Base-by-base conservation (phyloP, 2,329 filamentous ascomycete genomes). In the Pseudogymnoascus sp. region DNA sequence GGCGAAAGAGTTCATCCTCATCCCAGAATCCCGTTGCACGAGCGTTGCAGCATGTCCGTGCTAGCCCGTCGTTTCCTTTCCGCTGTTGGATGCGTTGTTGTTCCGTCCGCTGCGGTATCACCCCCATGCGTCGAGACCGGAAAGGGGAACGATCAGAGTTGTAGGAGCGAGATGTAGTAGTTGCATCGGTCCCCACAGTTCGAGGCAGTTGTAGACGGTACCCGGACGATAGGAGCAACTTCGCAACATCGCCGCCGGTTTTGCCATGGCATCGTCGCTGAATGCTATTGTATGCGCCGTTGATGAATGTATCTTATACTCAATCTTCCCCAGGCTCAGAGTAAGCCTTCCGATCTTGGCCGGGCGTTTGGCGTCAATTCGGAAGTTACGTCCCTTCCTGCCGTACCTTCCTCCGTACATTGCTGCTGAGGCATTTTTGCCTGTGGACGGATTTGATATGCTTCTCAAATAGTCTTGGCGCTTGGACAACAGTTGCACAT, bases 1-100 rank as follows among this genome's bases (percentile, higher is more conserved):
- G 67, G 66, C 62, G 66, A 70, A 38, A 69, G 66, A 66, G 71
- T 68, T 64, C 72, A 66, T 73, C 75, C 64, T 74, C 75, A 62
- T 71, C 77, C 16, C 33, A 35, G 9, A 36, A 36, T 11, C 30
- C 60, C 28, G 60, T 41, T 36, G 39, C 22, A 52, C 38, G 25
- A 38, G 58, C 28, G 42, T 49, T 49, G 42, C 23, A 49, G 14
- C 23, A 28, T 49, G 42, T 49, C 42, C 42, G 42, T 52, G 45
- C 45, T 52, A 16, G 45, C 45, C 45, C 45, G 8, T 52, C 45
- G 45, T 52, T 49, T 52, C 23, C 25, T 52, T 52, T 52, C 45
- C 45, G 23, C 45, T 52, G 45, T 52, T 52, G 45, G 45, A 52
- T 52, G 45, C 22, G 42, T 49, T 49, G 42, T 49, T 49, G 42